Evolutionary conservation across 257 asterid genomes (phyloP).

Genomic region (Solanum corneliomulleri): DNA sequence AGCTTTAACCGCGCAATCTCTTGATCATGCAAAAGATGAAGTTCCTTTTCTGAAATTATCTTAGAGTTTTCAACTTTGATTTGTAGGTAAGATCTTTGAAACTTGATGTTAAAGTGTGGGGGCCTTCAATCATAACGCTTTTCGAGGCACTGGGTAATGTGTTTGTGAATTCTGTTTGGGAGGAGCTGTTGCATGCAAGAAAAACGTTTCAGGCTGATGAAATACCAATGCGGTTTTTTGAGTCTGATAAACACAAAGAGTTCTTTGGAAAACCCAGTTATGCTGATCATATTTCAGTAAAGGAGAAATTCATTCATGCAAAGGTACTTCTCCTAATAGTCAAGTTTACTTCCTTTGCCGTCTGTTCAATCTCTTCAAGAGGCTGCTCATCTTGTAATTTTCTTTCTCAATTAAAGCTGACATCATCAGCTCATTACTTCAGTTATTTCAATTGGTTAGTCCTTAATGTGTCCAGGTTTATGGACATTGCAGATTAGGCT

Average conservation of each 20-base stretch:
- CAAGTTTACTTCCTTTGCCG: not conserved
- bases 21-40: not conserved
- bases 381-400: not conserved
- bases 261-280: conserved; percentile 61
- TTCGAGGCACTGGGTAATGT: conserved; percentile 80
- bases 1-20: not conserved
- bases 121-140: conserved; percentile 60
- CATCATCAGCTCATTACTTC: not conserved
- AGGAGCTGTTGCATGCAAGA: conserved; percentile 62
- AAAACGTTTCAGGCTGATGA: conserved; percentile 84
- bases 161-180: conserved; percentile 81
- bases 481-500: not conserved
- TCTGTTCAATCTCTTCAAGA: not conserved
- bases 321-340: conserved; percentile 50
- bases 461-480: not conserved
- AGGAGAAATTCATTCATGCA: conserved; percentile 84
- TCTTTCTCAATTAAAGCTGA: not conserved
- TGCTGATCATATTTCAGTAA: conserved; percentile 70
- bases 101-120: conserved; percentile 92
- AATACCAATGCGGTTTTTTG: conserved; percentile 68
- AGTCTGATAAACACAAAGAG: conserved; percentile 59
- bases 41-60: conserved; percentile 1
- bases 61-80: not conserved
- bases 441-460: not conserved
- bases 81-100: conserved; percentile 80